phyloP scores from a whole-genome alignment of 345 rosid species.

The Populus davidiana region DNA sequence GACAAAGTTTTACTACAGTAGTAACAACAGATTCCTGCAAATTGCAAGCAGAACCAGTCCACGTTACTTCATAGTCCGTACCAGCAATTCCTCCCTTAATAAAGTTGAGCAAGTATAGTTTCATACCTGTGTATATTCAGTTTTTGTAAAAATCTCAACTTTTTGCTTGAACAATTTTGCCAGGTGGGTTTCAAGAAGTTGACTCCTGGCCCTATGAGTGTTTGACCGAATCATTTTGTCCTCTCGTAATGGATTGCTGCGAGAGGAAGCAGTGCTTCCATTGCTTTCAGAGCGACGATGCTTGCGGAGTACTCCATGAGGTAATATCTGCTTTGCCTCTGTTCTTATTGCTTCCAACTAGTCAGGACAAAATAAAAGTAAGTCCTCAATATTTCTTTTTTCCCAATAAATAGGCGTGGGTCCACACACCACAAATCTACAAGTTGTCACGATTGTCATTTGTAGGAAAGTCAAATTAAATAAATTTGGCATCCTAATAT shows the following conservation, averaged over 20 bases:
- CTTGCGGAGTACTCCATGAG: conserved; percentile 66
- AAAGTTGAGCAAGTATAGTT: conserved; percentile 2
- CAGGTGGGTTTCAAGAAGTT: conserved; percentile 95
- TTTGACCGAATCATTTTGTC: conserved; percentile 67
- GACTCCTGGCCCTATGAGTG: conserved; percentile 85
- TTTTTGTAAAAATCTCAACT: conserved; percentile 93
- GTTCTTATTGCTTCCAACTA: conserved; percentile 68
- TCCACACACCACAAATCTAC: conserved; percentile 1
- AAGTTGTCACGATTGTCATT: not conserved
- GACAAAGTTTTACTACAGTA: conserved; percentile 68
- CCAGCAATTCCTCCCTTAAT: conserved; percentile 6
- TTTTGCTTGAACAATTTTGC: conserved; percentile 98
- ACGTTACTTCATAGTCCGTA: conserved; percentile 14
- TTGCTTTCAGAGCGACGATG: conserved; percentile 90
- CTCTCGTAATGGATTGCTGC: conserved; percentile 76
- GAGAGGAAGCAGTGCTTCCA: conserved; percentile 85
- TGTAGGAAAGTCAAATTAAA: not conserved
- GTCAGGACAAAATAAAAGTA: conserved; percentile 15
- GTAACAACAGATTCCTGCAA: conserved; percentile 85
- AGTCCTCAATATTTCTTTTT: not conserved
- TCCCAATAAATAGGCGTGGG: not conserved
- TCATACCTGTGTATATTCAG: conserved; percentile 85
- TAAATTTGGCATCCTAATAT: not conserved
- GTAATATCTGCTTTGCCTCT: conserved; percentile 86
- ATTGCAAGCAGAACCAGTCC: conserved; percentile 12